Evolutionary conservation across 495 filamentous ascomycete genomes (phyloP).

Genomic region (Echria macrotheca): DNA sequence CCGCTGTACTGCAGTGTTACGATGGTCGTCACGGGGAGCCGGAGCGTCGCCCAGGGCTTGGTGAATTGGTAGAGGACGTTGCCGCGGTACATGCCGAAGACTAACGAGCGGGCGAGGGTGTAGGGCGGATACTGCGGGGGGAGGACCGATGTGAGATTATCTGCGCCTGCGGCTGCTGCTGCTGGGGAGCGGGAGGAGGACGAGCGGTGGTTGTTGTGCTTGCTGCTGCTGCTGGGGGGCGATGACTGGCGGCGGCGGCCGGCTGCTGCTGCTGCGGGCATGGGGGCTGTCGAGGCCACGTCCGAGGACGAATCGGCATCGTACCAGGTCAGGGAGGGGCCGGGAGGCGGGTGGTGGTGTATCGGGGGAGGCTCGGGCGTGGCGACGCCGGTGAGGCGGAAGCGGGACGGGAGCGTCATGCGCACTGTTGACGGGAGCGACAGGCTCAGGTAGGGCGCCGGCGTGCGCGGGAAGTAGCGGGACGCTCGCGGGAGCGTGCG

Average conservation of each 20-base stretch:
- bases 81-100: slow-evolving; percentile 16
- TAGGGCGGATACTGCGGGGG: slow-evolving; percentile 5
- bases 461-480: slow-evolving; percentile 7
- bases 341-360: slow-evolving; percentile 2
- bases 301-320: slow-evolving; percentile 14
- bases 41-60: slow-evolving; percentile 24
- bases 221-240: too few species aligned
- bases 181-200: slow-evolving; percentile 13
- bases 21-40: slow-evolving; percentile 22
- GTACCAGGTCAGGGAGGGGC: slow-evolving; percentile 15
- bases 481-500: slow-evolving; percentile 15
- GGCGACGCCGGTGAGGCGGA: slow-evolving; percentile 11
- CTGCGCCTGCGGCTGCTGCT: too few species aligned
- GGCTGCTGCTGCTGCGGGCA: neutral
- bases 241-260: too few species aligned
- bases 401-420: slow-evolving; percentile 23
- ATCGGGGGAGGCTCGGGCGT: too few species aligned
- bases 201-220: too few species aligned
- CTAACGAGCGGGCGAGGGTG: slow-evolving; percentile 19
- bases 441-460: slow-evolving; percentile 20
- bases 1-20: slow-evolving; percentile 27
- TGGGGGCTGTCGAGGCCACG: slow-evolving; percentile 1
- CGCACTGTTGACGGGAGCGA: slow-evolving; percentile 21
- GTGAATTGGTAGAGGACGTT: slow-evolving; percentile 17
- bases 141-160: slow-evolving; percentile 1